A percentile compares a stretch with the other conserved stretches of the same genome.
phyloP scores from a whole-genome alignment of 2,329 filamentous ascomycete genomes.

The Bipolaris victoriae region DNA sequence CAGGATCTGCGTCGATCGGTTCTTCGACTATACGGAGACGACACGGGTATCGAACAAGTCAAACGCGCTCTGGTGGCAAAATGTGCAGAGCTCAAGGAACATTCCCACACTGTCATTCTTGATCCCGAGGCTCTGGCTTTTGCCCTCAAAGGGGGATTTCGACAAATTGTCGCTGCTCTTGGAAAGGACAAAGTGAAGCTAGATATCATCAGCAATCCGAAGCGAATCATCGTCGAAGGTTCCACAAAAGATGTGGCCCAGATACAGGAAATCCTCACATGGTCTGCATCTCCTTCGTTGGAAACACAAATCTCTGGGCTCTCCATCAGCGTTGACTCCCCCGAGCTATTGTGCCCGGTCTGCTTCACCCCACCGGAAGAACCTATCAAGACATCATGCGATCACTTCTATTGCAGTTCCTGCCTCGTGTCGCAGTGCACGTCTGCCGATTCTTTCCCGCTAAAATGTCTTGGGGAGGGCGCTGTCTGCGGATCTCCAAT shows the following conservation, averaged over 20 bases:
- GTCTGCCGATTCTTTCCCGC: background rate
- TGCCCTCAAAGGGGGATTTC: slow-evolving; percentile 24
- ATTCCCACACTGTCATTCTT: slow-evolving; percentile 15
- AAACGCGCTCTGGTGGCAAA: background rate
- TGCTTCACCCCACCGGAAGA: slow-evolving; percentile 6
- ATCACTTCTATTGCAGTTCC: slow-evolving; percentile 1
- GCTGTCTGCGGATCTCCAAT: background rate
- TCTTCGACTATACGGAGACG: no score
- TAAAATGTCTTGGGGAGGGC: background rate
- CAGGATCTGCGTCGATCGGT: no score
- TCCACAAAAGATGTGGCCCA: slow-evolving; percentile 10
- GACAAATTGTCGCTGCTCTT: slow-evolving; percentile 16
- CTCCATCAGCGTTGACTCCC: slow-evolving; percentile 9
- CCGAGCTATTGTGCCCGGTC: slow-evolving; percentile 5
- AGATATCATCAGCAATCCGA: slow-evolving; percentile 22
- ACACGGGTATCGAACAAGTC: no score
- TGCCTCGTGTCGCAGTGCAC: slow-evolving; percentile 1
- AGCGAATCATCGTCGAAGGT: slow-evolving; percentile 23
- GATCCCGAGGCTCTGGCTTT: slow-evolving; percentile 8
- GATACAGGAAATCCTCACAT: slow-evolving; percentile 14
- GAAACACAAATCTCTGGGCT: slow-evolving; percentile 3
- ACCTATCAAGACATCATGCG: background rate
- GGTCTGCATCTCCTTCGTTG: background rate
- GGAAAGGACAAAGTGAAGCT: slow-evolving; percentile 26
- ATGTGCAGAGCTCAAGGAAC: slow-evolving; percentile 3